Evolutionary conservation across 1,284 basidiomycete genomes (phyloP), one percentile per base, ranked within the genome.

Genomic region (Marasmius sp.): DNA sequence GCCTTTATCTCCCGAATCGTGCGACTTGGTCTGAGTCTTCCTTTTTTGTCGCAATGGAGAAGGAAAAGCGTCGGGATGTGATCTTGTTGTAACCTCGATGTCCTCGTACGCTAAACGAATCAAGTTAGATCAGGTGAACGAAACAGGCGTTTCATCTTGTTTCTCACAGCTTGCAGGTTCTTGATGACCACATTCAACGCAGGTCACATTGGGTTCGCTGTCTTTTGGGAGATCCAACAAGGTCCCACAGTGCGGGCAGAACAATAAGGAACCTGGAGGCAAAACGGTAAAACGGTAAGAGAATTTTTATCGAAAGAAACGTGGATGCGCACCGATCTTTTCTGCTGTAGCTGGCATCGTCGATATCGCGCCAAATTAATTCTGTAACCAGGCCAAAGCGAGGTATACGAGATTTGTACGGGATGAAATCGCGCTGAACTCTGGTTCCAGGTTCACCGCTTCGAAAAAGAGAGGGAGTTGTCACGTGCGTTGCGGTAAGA

Each of bases 1-100:
- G 69, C 92, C 85, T 43, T 86, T 84, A 64, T 92, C 91, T 22
- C 87, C 89, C 41, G 85, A 84, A 52, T 91, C 90, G 66, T 94
- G 89, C 37, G 85, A 78, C 70, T 93, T 91, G 27, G 93, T 95
- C 75, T 94, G 92, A 0, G 95, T 97, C 72, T 95, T 96, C 57
- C 95, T 84, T 72, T 95, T 95, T 68, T 95, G 92, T 67, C 91
- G 82, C 62, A 99, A 77, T 0, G 89, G 85, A 27, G 94, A 96
- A 0, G 97, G 97, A 75, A 99, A 98, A 8, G 97, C 97, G 64
- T 95, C 92, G 0, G 94, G 91, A 65, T 95, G 92, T 1, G 95
- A 97, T 45, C 87, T 88, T 0, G 97, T 99, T 54, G 90, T 88
- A 62, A 97, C 95, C 66, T 92, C 87, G 38, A 92, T 90, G 72